A percentile compares a stretch with the other conserved stretches of the same genome.
phyloP scores from a whole-genome alignment of 768 basidiomycete species.

The Hypholoma fasciculare region DNA sequence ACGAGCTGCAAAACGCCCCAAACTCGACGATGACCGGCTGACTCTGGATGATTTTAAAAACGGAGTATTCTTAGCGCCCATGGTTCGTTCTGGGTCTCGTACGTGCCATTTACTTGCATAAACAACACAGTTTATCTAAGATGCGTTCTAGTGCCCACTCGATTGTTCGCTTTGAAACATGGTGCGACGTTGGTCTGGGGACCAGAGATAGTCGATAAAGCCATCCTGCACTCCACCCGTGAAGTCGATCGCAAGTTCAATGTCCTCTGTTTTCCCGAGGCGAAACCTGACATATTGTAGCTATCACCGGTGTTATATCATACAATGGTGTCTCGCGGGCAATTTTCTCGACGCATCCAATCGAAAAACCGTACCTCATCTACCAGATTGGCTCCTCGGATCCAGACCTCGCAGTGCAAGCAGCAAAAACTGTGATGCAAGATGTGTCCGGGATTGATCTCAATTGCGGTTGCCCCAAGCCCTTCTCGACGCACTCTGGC shows the following conservation, averaged over 20 bases:
- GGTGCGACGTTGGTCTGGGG: conserved; percentile 96
- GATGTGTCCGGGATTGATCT: conserved; percentile 96
- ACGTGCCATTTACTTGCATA: conserved; percentile 28
- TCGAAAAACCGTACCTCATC: conserved; percentile 93
- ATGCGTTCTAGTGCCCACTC: conserved; percentile 67
- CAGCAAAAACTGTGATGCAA: conserved; percentile 80
- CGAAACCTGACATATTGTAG: conserved; percentile 36
- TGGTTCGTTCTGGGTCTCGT: conserved; percentile 95
- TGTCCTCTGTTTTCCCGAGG: neutral
- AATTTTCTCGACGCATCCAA: conserved; percentile 89
- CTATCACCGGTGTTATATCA: conserved; percentile 81
- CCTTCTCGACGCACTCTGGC: conserved; percentile 90
- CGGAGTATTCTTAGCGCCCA: conserved; percentile 94
- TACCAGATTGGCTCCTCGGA: conserved; percentile 94
- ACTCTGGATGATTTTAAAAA: conserved; percentile 78
- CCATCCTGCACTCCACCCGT: conserved; percentile 83
- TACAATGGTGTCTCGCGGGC: conserved; percentile 83
- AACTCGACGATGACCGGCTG: conserved; percentile 47
- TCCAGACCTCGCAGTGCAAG: conserved; percentile 89
- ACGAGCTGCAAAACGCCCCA: conserved; percentile 53
- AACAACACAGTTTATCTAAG: neutral
- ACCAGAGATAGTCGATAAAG: conserved; percentile 95
- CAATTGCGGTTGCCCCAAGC: conserved; percentile 97
- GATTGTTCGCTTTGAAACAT: conserved; percentile 85
- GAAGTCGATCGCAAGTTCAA: conserved; percentile 77